Evolutionary conservation across 257 asterid species (phyloP), one percentile per base, ranked within the genome.

Genomic region (Scutellaria barbata): DNA sequence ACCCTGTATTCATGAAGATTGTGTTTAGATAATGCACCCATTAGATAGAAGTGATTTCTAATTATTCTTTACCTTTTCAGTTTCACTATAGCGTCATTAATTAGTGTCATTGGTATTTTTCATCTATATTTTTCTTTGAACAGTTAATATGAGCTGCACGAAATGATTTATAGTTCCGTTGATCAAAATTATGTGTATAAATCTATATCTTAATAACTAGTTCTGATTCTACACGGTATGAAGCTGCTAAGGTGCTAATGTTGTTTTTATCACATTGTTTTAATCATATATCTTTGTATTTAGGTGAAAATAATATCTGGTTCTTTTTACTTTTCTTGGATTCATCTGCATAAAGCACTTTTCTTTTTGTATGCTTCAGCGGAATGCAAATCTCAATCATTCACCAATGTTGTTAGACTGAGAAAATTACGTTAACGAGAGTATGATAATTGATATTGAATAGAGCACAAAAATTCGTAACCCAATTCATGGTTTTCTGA

Each of bases 181-280:
- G 39, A 10, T 20, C 59, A 14, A 16, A 3, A 9, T 10, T 20
- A n/a, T 58, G 10, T 40, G 3, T 52, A 1, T 40, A 22, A 55
- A 20, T 40, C 4, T 4, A 16, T 37, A 53, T 63, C 55, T 14
- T 63, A 13, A 10, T 3, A 9, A 18, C 16, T 52, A 18, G 60
- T 13, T 64, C 20, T 45, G 52, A 57, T 56, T 66, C 12, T 39
- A 17, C 8, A 11, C 61, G 10, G 22, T 70, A 14, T 6, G 59
- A 57, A 58, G 58, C 46, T 22, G 53, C 20, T n/a, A 8, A 72
- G 76, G 69, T 37, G 56, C 50, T 10, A 6, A 1, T 51, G 39
- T 53, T 72, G 54, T 46, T 58, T 58, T 18, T 0, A 37, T 50
- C 5, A 3, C 37, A 18, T 62, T 54, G 42, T 59, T 35, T 56